Percentiles rank a stretch among this genome's conserved stretches.
Evolutionary conservation across 2,329 filamentous ascomycete genomes (phyloP).

Genomic region (Arthrobotrys sphaeroides): DNA sequence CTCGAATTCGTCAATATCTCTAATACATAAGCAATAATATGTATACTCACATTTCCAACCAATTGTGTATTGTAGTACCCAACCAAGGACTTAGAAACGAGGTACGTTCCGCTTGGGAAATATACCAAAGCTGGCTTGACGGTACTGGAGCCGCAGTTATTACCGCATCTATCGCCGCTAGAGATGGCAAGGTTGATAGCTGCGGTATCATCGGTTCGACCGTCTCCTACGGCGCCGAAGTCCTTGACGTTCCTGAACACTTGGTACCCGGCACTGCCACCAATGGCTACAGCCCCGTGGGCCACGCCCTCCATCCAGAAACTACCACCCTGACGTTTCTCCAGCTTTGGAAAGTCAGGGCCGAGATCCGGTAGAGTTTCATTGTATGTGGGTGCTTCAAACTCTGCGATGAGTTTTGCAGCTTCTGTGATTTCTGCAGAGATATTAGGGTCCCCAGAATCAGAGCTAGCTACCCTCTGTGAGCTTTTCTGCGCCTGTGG

Average conservation of each 20-base stretch:
- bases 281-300: conserved; percentile 13
- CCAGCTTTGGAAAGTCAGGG: conserved; percentile 5
- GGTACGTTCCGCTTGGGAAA: conserved; percentile 87
- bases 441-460: not conserved
- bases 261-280: conserved; percentile 16
- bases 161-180: conserved; percentile 79
- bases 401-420: conserved; percentile 2
- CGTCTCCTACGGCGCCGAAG: conserved; percentile 38
- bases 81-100: conserved; percentile 79
- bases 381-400: conserved; percentile 18
- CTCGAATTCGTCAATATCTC: not conserved
- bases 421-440: not conserved
- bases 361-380: conserved; percentile 16
- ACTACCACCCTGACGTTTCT: conserved; percentile 1
- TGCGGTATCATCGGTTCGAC: conserved; percentile 60
- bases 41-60: conserved; percentile 77
- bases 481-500: not conserved
- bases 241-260: conserved; percentile 5
- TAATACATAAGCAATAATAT: conserved; percentile 64
- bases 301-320: conserved; percentile 31
- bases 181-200: conserved; percentile 66
- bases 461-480: not conserved
- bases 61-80: conserved; percentile 95
- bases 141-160: conserved; percentile 83
- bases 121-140: conserved; percentile 86